A percentile compares a stretch with the other conserved stretches of the same genome.
phyloP scores from a whole-genome alignment of 2,329 filamentous ascomycete genomes.

The Macrophomina phaseolina region DNA sequence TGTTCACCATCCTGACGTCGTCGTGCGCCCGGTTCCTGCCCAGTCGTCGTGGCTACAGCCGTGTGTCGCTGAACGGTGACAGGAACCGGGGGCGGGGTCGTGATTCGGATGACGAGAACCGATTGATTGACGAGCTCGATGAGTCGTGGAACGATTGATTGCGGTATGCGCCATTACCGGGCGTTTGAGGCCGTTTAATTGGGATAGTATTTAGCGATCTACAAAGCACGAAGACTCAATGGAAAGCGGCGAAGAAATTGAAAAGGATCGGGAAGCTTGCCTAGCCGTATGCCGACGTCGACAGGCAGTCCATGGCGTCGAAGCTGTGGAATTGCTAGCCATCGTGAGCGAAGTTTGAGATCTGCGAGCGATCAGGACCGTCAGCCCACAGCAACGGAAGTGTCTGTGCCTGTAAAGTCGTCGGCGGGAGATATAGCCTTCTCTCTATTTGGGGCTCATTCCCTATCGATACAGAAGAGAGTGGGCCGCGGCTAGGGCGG shows the following conservation, averaged over 20 bases:
- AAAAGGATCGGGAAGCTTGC: background rate
- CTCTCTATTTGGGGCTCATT: too few species aligned
- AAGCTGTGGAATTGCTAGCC: background rate
- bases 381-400: background rate
- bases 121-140: conserved; percentile 92
- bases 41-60: conserved; percentile 69
- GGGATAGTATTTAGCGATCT: conserved; percentile 14
- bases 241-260: conserved; percentile 9
- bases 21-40: conserved; percentile 72
- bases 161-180: conserved; percentile 27
- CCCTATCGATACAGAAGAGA: too few species aligned
- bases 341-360: background rate
- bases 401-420: background rate
- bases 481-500: too few species aligned
- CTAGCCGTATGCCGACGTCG: background rate
- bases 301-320: background rate
- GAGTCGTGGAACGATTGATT: conserved; percentile 90
- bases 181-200: conserved; percentile 21
- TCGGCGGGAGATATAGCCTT: too few species aligned
- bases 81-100: conserved; percentile 47
- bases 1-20: conserved; percentile 71
- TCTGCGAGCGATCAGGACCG: background rate
- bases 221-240: background rate
- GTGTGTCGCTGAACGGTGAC: conserved; percentile 58
- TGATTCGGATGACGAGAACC: conserved; percentile 81